Conservation (phyloP, 106 monocot species). For the Vanilla planifolia region DNA sequence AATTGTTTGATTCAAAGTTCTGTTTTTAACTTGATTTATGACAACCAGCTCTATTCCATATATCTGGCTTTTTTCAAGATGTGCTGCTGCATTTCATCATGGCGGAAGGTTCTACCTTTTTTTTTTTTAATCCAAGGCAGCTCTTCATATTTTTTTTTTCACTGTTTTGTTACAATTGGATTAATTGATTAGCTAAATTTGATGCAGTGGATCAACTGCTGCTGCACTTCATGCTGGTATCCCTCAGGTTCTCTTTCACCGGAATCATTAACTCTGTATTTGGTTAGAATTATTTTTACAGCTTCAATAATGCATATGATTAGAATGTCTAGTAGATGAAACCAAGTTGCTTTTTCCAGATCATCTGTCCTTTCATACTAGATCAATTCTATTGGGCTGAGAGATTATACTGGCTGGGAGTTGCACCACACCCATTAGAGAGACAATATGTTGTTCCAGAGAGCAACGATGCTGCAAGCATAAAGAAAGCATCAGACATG, state of each 20-base stretch:
- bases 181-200: neutral
- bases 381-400: constrained; percentile 99
- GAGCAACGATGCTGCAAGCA: constrained; percentile 25
- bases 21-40: constrained; percentile 8
- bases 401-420: constrained; percentile 83
- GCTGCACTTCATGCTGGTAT: constrained; percentile 79
- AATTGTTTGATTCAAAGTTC: neutral
- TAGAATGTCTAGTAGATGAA: neutral
- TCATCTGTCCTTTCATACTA: constrained; percentile 79
- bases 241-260: constrained; percentile 57
- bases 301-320: neutral
- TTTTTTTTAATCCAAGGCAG: neutral
- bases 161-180: neutral
- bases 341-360: constrained; percentile 23
- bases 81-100: constrained; percentile 84
- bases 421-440: constrained; percentile 59
- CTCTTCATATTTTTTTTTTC: neutral
- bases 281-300: neutral
- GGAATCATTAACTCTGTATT: neutral
- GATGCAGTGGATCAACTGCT: constrained; percentile 81
- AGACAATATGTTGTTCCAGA: constrained; percentile 61
- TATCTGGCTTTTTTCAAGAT: constrained; percentile 75
- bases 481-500: constrained; percentile 35
- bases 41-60: constrained; percentile 53
- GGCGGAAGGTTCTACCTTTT: constrained; percentile 67